Base-by-base conservation (phyloP, 495 filamentous ascomycete genomes). In the Tuber calosporum region DNA sequence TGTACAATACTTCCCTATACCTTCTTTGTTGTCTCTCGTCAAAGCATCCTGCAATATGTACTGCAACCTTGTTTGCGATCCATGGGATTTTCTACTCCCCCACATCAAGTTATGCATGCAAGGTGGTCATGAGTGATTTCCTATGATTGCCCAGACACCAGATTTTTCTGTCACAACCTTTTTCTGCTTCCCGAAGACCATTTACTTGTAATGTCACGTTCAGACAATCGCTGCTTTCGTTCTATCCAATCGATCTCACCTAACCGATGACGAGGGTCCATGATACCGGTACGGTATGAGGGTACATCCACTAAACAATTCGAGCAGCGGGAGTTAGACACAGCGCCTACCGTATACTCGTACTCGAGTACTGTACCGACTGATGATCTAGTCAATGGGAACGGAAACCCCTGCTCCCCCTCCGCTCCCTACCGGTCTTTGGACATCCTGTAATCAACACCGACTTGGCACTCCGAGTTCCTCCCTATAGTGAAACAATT, bases 11-110 rank as follows among this genome's bases (percentile, higher is more conserved):
- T 78, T 78, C 76, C 66, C 72, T 53, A 67, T 77, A 62, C 70
- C 76, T 78, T 78, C 76, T 79, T 79, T 78, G 58, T 79, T 79
- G 77, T 79, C 75, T 79, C 77, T 79, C 77, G 72, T 79, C 75
- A 78, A 69, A 74, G 77, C 72, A 77, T 45, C 58, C 73, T 80
- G 79, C 79, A 80, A 77, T 69, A 80, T 73, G 78, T 74, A 72
- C 78, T 77, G 79, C 79, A 80, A 80, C 79, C 77, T 80, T 80
- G 78, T 76, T 72, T 79, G 69, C 69, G 72, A 67, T 73, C 73
- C 75, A 66, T 68, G 66, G 75, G 72, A 73, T 73, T 73, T 58
- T 68, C 20, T n/a, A 13, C 26, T 30, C 70, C 40, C 40, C 40
- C 72, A 69, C 38, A 41, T 72, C 53, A 69, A 66, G 73, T 76